Evolutionary conservation across 75 land plant species (phyloP).

Genomic region (Sequoiadendron giganteum): DNA sequence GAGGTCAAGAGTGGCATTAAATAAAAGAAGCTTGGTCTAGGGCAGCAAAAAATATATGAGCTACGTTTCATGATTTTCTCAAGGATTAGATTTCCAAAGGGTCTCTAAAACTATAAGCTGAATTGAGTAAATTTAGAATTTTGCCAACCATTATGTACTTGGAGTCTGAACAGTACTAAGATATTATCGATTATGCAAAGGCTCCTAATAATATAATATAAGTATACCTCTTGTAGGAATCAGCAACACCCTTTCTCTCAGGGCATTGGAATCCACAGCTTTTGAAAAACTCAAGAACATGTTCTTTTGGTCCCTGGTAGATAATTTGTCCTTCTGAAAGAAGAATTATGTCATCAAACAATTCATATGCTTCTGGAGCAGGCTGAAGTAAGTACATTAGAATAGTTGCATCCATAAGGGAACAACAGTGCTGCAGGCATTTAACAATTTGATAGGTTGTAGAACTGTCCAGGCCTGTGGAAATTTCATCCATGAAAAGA

Average conservation of each 20-base stretch:
- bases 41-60: background rate
- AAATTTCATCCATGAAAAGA: slow-evolving; percentile 34
- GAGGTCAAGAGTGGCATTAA: background rate
- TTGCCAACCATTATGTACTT: background rate
- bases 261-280: slow-evolving; percentile 38
- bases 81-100: background rate
- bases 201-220: background rate
- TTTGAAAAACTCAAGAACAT: slow-evolving; percentile 70
- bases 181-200: background rate
- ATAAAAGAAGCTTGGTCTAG: background rate
- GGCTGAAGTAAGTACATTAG: slow-evolving; percentile 39
- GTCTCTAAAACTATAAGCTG: background rate
- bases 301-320: slow-evolving; percentile 77
- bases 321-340: slow-evolving; percentile 68
- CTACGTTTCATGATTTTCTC: background rate
- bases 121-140: background rate
- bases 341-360: slow-evolving; percentile 39
- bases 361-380: slow-evolving; percentile 34
- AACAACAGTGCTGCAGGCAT: slow-evolving; percentile 18
- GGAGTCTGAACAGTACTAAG: background rate
- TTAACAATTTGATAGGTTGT: slow-evolving; percentile 30
- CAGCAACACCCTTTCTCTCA: slow-evolving; percentile 72
- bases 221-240: slow-evolving; percentile 67
- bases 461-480: slow-evolving; percentile 38
- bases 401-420: slow-evolving; percentile 26